These are phyloP conservation scores for Fusarium circinatum DNA, from an alignment of 2,329 filamentous ascomycete species.

Conservation along the genomic window DNA sequence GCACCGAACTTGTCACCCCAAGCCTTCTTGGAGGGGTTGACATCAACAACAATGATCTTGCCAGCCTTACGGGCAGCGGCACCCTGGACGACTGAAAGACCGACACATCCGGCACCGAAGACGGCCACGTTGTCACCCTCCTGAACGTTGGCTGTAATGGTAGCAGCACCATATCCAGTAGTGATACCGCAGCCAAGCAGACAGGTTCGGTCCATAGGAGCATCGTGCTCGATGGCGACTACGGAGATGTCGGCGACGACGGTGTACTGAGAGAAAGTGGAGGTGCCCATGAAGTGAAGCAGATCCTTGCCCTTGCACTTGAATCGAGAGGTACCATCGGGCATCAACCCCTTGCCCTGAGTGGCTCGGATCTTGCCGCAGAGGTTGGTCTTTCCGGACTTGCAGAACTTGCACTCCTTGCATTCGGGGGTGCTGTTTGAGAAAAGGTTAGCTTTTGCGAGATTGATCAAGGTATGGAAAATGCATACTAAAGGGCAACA, in stretches of 20 bases:
- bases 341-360: slow-evolving; percentile 96
- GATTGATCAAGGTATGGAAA: background rate
- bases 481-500: slow-evolving; percentile 80
- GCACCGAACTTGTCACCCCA: slow-evolving; percentile 96
- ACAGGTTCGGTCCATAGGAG: slow-evolving; percentile 95
- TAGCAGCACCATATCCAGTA: slow-evolving; percentile 95
- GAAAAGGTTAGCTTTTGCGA: slow-evolving; percentile 11
- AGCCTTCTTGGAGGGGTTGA: slow-evolving; percentile 90
- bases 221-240: slow-evolving; percentile 88
- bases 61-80: slow-evolving; percentile 84
- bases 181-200: slow-evolving; percentile 98
- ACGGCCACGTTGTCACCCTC: slow-evolving; percentile 89
- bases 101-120: slow-evolving; percentile 96
- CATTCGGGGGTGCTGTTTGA: slow-evolving; percentile 87
- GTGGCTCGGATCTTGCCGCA: slow-evolving; percentile 99
- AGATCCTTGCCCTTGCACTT: slow-evolving; percentile 94
- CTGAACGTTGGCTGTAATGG: slow-evolving; percentile 92
- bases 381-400: slow-evolving; percentile 98
- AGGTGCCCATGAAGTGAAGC: slow-evolving; percentile 99
- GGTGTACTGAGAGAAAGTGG: slow-evolving; percentile 98
- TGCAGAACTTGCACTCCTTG: slow-evolving; percentile 99
- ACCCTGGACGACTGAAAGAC: slow-evolving; percentile 93
- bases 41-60: slow-evolving; percentile 77
- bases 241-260: slow-evolving; percentile 99
- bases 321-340: slow-evolving; percentile 95